These are phyloP conservation scores for Pseudopyricularia javanii DNA, from an alignment of 2,329 filamentous ascomycete species.

Conservation along the genomic window DNA sequence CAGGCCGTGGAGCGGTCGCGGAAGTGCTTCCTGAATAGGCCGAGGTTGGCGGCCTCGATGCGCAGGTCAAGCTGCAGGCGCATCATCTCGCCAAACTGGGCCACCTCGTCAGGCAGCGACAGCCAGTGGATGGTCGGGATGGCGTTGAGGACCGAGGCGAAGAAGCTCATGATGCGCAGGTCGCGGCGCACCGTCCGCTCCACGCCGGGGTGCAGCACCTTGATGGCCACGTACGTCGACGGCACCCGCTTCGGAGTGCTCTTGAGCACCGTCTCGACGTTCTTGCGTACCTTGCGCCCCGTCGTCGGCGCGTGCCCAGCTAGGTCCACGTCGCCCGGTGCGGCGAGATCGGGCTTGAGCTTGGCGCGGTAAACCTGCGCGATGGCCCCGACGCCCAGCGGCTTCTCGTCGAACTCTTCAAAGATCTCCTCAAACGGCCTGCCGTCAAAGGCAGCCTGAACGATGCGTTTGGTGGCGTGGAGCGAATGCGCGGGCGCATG, in stretches of 20 bases:
- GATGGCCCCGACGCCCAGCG: constrained; percentile 88
- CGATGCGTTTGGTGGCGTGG: constrained; percentile 62
- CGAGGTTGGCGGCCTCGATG: constrained; percentile 85
- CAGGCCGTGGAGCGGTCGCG: constrained; percentile 81
- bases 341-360: constrained; percentile 65
- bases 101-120: constrained; percentile 86
- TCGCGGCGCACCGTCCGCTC: constrained; percentile 86
- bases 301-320: constrained; percentile 6
- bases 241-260: constrained; percentile 75
- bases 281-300: constrained; percentile 56
- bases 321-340: constrained; percentile 46
- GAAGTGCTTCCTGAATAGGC: constrained; percentile 83
- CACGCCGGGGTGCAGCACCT: constrained; percentile 85
- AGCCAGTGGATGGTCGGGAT: constrained; percentile 97
- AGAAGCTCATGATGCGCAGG: constrained; percentile 85
- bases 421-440: constrained; percentile 82
- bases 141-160: constrained; percentile 69
- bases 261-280: constrained; percentile 78
- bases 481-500: constrained; percentile 88
- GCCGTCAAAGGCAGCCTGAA: constrained; percentile 71
- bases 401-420: constrained; percentile 82
- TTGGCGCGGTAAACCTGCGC: constrained; percentile 97
- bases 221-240: constrained; percentile 86
- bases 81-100: constrained; percentile 98
- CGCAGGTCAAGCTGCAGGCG: constrained; percentile 87